These are phyloP conservation scores for Linum tenue DNA, from an alignment of 345 rosid species.

Conservation along the genomic window DNA sequence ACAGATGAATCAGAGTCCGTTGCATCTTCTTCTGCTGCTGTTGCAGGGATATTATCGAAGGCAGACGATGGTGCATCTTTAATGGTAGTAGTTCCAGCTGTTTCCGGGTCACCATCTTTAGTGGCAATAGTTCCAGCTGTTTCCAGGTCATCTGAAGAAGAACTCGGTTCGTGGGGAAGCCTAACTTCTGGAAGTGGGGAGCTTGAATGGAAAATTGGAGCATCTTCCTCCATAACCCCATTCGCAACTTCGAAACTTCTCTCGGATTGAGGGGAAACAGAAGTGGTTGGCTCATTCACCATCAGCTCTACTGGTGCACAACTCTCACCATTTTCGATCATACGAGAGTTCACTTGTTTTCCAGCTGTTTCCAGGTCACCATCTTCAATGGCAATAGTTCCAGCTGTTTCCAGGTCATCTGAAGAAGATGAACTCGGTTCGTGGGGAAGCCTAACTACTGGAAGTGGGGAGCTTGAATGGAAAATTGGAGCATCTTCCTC, in stretches of 20 bases:
- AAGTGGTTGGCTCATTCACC: slow-evolving; percentile 3
- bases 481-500: neutral
- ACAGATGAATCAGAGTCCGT: neutral
- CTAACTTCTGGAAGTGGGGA: slow-evolving; percentile 18
- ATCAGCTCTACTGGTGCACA: slow-evolving; percentile 11
- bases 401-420: slow-evolving; percentile 11
- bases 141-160: slow-evolving; percentile 14
- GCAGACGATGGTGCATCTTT: neutral
- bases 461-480: slow-evolving; percentile 8
- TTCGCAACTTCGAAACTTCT: slow-evolving; percentile 13
- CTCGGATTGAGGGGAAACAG: slow-evolving; percentile 11
- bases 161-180: slow-evolving; percentile 19
- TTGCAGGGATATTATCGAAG: neutral
- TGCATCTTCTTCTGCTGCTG: neutral
- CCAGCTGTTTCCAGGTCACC: slow-evolving; percentile 13
- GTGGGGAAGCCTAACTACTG: slow-evolving; percentile 18
- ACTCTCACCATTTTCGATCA: slow-evolving; percentile 24
- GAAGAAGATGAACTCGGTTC: slow-evolving; percentile 18
- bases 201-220: neutral
- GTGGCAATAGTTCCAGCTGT: neutral
- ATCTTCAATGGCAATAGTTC: neutral
- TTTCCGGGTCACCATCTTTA: neutral
- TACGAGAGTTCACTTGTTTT: slow-evolving; percentile 2
- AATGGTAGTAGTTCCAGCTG: neutral
- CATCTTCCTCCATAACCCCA: slow-evolving; percentile 1